Percentiles rank a stretch among this genome's conserved stretches.
These are phyloP conservation scores for Suillus placidus DNA, from an alignment of 768 basidiomycete species.

Conservation along the genomic window DNA sequence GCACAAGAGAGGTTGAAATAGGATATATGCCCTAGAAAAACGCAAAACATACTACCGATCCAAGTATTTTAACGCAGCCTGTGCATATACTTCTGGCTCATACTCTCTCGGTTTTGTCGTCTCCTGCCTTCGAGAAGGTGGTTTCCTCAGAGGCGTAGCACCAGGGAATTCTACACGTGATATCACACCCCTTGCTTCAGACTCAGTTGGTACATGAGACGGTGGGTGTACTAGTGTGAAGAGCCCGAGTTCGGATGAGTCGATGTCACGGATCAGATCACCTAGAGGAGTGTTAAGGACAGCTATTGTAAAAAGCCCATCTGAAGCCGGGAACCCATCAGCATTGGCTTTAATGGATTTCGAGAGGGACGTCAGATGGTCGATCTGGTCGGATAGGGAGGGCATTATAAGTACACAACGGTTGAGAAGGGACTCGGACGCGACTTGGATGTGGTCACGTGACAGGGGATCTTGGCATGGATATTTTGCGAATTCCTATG, in stretches of 20 bases:
- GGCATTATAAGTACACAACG: conserved; percentile 40
- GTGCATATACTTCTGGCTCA: conserved; percentile 75
- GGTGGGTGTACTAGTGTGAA: conserved; percentile 57
- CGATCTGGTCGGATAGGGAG: conserved; percentile 66
- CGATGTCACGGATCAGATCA: conserved; percentile 80
- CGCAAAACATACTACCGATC: conserved; percentile 68
- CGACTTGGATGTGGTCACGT: conserved; percentile 8
- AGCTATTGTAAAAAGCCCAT: conserved; percentile 58
- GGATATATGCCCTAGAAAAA: background rate
- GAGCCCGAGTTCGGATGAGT: conserved; percentile 76
- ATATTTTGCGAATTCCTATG: too few species aligned
- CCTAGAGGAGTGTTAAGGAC: conserved; percentile 65
- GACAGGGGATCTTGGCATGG: background rate
- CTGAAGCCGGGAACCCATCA: conserved; percentile 17
- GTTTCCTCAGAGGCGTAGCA: conserved; percentile 67
- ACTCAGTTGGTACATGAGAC: conserved; percentile 27
- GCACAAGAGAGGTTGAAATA: conserved; percentile 28
- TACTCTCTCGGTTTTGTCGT: conserved; percentile 42
- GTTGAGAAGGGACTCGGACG: background rate
- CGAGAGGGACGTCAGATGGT: conserved; percentile 60
- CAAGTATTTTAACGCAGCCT: conserved; percentile 75
- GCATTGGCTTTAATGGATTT: conserved; percentile 47
- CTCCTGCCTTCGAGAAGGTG: conserved; percentile 43
- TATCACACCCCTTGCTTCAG: conserved; percentile 47
- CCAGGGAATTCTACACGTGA: conserved; percentile 67